Percentiles rank a stretch among this genome's conserved stretches.
phyloP scores from a whole-genome alignment of 805 yeast genomes.

The Metschnikowia rubicola region DNA sequence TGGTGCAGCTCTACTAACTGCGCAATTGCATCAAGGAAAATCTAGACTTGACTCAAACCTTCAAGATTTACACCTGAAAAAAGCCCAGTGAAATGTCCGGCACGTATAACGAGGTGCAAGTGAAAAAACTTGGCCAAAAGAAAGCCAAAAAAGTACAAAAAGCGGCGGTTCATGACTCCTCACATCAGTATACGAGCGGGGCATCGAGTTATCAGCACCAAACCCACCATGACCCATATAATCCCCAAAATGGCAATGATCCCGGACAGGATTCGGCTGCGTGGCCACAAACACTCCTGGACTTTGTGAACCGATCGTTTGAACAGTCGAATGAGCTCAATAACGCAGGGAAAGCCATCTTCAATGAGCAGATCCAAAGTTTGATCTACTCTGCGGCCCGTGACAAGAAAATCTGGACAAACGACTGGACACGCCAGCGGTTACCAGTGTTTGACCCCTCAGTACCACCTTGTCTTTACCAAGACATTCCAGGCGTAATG shows the following conservation, averaged over 20 bases:
- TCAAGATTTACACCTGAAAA: neutral
- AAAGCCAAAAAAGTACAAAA: neutral
- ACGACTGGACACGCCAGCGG: slow-evolving; percentile 52
- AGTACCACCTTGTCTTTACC: slow-evolving; percentile 8
- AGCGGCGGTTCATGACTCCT: neutral
- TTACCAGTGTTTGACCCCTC: slow-evolving; percentile 42
- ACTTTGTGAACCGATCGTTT: slow-evolving; percentile 50
- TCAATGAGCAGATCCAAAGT: slow-evolving; percentile 49
- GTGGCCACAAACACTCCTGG: slow-evolving; percentile 57
- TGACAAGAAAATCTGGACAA: slow-evolving; percentile 40
- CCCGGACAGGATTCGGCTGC: slow-evolving; percentile 2
- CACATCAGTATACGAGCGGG: neutral
- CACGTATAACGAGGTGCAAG: slow-evolving; percentile 27
- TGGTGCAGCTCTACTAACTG: too few relatives aligned
- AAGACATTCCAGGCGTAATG: slow-evolving; percentile 4
- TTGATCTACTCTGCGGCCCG: slow-evolving; percentile 48
- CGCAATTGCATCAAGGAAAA: too few relatives aligned
- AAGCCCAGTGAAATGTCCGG: slow-evolving; percentile 6
- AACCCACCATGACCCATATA: neutral
- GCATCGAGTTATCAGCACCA: neutral
- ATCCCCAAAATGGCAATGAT: neutral
- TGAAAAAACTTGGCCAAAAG: slow-evolving; percentile 12
- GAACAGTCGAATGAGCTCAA: slow-evolving; percentile 32
- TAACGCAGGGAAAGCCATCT: slow-evolving; percentile 31
- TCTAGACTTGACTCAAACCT: too few relatives aligned